These are phyloP conservation scores for Aspergillus sp. DNA, from an alignment of 2,329 filamentous ascomycete species.

Conservation along the genomic window DNA sequence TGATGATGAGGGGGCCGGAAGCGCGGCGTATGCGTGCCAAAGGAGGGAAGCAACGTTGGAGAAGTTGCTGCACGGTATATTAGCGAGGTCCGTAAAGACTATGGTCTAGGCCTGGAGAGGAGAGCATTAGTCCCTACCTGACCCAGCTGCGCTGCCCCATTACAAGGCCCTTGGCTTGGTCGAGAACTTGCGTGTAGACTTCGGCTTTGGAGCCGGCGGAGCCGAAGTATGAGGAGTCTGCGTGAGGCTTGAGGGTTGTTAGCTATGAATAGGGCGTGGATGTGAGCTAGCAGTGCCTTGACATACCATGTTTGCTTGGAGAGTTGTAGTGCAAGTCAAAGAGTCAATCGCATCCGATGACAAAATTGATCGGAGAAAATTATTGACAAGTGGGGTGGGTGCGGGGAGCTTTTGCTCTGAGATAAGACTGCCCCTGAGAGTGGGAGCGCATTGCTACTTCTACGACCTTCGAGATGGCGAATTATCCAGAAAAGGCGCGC, in stretches of 20 bases:
- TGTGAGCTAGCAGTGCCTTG: not conserved
- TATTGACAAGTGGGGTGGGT: slow-evolving; percentile 10
- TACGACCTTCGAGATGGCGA: not conserved
- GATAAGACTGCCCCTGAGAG: not conserved
- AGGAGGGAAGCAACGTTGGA: slow-evolving; percentile 54
- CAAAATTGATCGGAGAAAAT: slow-evolving; percentile 4
- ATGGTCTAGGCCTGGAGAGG: not conserved
- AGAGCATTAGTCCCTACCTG: slow-evolving; percentile 1
- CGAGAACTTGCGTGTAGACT: slow-evolving; percentile 48
- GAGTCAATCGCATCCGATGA: not conserved
- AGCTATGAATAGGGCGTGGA: not conserved
- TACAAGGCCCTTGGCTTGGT: slow-evolving; percentile 44
- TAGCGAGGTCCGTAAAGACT: not conserved
- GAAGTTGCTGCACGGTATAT: slow-evolving; percentile 38
- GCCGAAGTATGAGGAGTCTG: slow-evolving; percentile 52
- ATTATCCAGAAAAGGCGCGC: not conserved
- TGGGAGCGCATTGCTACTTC: not conserved
- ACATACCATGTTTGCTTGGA: slow-evolving; percentile 2
- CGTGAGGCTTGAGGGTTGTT: slow-evolving; percentile 46
- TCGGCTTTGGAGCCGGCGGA: slow-evolving; percentile 45
- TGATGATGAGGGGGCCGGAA: slow-evolving; percentile 47
- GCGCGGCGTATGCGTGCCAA: slow-evolving; percentile 52
- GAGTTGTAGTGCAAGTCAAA: not conserved
- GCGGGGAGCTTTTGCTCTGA: slow-evolving; percentile 9
- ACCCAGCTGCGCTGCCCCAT: slow-evolving; percentile 52